Base-by-base conservation (phyloP, 2,329 filamentous ascomycete species). In the Penicillium decumbens region DNA sequence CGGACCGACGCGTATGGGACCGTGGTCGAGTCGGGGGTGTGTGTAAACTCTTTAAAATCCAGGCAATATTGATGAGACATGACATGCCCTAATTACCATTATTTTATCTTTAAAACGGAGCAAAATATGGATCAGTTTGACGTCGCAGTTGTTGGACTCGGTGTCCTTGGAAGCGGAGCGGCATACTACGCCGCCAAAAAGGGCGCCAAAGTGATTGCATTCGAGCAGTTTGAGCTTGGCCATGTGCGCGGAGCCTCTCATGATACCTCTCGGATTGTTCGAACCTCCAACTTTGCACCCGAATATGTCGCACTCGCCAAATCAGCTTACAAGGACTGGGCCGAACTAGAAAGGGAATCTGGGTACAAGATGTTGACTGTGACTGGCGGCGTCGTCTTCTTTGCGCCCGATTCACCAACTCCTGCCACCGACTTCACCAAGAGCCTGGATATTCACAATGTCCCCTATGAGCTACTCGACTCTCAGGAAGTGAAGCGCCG, bases 301-400 rank as follows among this genome's bases (percentile, higher is more conserved):
- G 60, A 65, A 45, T 62, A 56, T 41, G 63, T 65, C 1, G 77
- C 47, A 66, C 73, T n/a, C 71, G 77, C 23, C 69, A 76, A 54
- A 69, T 79, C 49, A 4, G 62, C 61, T 0, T 65, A 64, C 41
- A 59, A 56, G 18, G 61, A 65, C 41, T 65, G 62, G 63, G 63
- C 62, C n/a, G 55, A 59, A 3, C 51, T 65, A 1, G 62, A 63
- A 43, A 51, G 51, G 25, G 41, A 44, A 2, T 42, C 59, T 3
- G 59, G 55, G 6, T 44, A 53, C 24, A 51, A 60, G 45, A 39
- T 65, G 35, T 39, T 65, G 42, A 58, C 50, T 6, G 60, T 59
- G 12, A 65, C 62, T 1, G 62, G 62, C 10, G 62, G 62, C 6
- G 51, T 65, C 5, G 51, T 63, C 1, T 58, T 64, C 38, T 47